These are phyloP conservation scores for Adansonia madagascariensis DNA, from an alignment of 441 rosid species.

Conservation along the genomic window DNA sequence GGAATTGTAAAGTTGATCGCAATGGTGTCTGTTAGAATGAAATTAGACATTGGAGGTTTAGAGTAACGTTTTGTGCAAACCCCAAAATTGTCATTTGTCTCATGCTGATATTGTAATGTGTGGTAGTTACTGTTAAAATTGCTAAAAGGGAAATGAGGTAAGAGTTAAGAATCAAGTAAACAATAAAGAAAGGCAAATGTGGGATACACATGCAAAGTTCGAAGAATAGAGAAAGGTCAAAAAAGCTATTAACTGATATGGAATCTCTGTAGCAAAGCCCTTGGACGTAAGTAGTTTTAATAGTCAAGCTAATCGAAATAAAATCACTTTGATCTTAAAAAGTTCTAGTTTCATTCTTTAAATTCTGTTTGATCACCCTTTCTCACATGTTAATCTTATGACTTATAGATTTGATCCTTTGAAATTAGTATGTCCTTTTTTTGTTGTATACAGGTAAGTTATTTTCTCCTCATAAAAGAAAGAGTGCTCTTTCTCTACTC, in stretches of 20 bases:
- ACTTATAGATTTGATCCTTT: background rate
- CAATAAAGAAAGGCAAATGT: background rate
- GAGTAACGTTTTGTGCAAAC: background rate
- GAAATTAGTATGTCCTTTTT: background rate
- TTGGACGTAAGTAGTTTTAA: background rate
- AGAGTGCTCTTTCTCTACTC: background rate
- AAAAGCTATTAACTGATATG: background rate
- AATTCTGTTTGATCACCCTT: background rate
- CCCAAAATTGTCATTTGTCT: background rate
- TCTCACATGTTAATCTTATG: background rate
- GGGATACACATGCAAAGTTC: background rate
- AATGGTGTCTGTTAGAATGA: background rate
- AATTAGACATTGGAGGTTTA: background rate
- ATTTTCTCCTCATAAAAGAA: background rate
- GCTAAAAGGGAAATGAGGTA: background rate
- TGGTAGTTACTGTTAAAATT: background rate
- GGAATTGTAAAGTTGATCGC: background rate
- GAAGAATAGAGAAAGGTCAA: background rate
- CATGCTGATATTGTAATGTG: background rate
- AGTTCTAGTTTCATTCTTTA: background rate
- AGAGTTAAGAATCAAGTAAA: constrained; percentile 1
- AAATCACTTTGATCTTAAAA: background rate
- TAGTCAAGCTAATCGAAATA: background rate
- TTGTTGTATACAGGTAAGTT: background rate
- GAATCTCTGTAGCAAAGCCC: background rate